Evolutionary conservation across 148 eudicot species (phyloP).

Genomic region (Drosera capensis): DNA sequence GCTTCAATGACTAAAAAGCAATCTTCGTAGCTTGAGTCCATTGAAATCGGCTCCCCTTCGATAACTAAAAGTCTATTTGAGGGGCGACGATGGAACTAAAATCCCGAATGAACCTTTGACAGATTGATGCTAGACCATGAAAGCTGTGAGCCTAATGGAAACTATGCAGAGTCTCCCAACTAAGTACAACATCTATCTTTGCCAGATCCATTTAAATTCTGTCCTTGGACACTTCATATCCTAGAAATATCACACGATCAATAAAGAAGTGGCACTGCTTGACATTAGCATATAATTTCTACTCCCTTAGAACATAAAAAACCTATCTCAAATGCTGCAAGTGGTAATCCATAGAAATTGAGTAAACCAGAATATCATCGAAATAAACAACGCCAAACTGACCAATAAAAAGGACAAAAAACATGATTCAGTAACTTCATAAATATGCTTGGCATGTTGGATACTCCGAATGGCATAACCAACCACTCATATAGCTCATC

Average conservation of each 20-base stretch:
- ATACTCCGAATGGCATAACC: background rate
- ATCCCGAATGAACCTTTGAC: background rate
- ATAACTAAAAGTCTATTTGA: background rate
- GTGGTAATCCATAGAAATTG: no score
- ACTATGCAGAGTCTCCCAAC: background rate
- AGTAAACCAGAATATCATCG: background rate
- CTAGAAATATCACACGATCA: no score
- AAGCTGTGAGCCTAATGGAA: background rate
- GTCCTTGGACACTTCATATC: no score
- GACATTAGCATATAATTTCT: no score
- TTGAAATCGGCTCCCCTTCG: background rate
- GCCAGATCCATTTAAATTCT: background rate
- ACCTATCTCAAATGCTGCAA: no score
- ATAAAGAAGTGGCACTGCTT: no score
- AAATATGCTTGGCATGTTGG: no score
- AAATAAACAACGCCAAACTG: no score
- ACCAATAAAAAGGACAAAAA: background rate
- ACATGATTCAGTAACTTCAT: background rate
- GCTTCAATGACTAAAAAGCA: background rate
- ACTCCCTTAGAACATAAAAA: no score
- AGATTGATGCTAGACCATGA: background rate
- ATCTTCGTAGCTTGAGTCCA: background rate
- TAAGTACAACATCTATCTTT: no score
- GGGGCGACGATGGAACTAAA: constrained; percentile 2
- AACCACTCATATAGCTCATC: background rate